A percentile compares a stretch with the other conserved stretches of the same genome.
Evolutionary conservation across 2,329 filamentous ascomycete species (phyloP).

Genomic region (Trichoderma afroharzianum): DNA sequence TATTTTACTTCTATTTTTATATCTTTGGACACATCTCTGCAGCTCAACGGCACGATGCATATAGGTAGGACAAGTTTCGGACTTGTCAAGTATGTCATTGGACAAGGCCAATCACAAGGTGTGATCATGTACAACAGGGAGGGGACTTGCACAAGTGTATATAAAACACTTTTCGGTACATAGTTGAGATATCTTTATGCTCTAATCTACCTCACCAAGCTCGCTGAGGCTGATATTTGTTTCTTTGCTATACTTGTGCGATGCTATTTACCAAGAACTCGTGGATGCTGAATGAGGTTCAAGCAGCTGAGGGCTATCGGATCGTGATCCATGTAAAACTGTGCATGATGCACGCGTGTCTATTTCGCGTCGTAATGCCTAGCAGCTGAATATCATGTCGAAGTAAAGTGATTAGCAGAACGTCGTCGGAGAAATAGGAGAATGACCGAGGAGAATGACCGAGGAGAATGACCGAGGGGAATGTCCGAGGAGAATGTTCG

Average conservation of each 20-base stretch:
- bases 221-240: not conserved
- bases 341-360: not conserved
- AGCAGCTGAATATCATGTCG: not conserved
- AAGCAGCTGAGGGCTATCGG: not conserved
- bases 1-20: not conserved
- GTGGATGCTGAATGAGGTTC: not conserved
- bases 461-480: too few relatives aligned
- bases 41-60: not conserved
- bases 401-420: not conserved
- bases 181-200: not conserved
- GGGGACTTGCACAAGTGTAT: not conserved
- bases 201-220: not conserved
- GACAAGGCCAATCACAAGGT: not conserved
- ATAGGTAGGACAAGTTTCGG: not conserved
- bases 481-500: too few relatives aligned
- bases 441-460: too few relatives aligned
- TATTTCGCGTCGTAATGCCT: not conserved
- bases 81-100: not conserved
- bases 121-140: constrained; percentile 4
- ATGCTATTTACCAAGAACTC: not conserved
- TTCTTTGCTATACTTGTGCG: not conserved
- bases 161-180: not conserved
- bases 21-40: not conserved
- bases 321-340: not conserved
- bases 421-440: not conserved